Conservation (phyloP, 2,329 filamentous ascomycete species). For the Colletotrichum eremochloae region DNA sequence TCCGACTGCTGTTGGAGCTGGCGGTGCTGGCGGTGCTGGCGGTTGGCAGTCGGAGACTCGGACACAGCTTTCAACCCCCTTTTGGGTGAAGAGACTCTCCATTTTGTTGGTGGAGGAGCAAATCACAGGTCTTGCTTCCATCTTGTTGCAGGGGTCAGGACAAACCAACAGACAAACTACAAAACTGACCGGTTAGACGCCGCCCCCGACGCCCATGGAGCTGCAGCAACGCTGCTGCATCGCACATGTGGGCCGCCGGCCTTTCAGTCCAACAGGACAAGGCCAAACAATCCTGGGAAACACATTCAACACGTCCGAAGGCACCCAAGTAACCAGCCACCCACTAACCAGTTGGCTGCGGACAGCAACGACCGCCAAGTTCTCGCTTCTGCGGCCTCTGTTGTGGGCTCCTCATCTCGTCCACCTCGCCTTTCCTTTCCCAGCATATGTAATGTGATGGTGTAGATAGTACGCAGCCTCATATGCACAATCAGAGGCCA, state of each 20-base stretch:
- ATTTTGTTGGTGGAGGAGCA: neutral
- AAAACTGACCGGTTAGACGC: conserved; percentile 17
- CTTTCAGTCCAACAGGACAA: conserved; percentile 9
- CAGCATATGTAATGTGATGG: neutral
- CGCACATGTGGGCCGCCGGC: conserved; percentile 4
- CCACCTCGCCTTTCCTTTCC: conserved; percentile 25
- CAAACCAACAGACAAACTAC: conserved; percentile 33
- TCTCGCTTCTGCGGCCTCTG: conserved; percentile 33
- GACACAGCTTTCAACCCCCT: too few relatives aligned
- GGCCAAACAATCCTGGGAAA: conserved; percentile 7
- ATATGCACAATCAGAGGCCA: neutral
- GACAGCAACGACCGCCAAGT: conserved; percentile 32
- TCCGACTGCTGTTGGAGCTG: neutral
- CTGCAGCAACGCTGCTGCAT: conserved; percentile 39
- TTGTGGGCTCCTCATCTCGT: conserved; percentile 23
- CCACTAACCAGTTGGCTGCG: neutral
- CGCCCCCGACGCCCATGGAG: neutral
- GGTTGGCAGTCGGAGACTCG: neutral
- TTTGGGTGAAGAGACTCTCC: neutral
- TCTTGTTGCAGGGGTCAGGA: neutral
- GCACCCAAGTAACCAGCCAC: neutral
- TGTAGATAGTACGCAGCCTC: neutral
- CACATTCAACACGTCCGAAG: neutral
- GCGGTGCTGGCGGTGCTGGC: neutral
- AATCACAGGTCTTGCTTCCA: conserved; percentile 1